Percentiles rank a stretch among this genome's conserved stretches.
phyloP scores from a whole-genome alignment of 2,329 filamentous ascomycete species.

The Gremmenia infestans region DNA sequence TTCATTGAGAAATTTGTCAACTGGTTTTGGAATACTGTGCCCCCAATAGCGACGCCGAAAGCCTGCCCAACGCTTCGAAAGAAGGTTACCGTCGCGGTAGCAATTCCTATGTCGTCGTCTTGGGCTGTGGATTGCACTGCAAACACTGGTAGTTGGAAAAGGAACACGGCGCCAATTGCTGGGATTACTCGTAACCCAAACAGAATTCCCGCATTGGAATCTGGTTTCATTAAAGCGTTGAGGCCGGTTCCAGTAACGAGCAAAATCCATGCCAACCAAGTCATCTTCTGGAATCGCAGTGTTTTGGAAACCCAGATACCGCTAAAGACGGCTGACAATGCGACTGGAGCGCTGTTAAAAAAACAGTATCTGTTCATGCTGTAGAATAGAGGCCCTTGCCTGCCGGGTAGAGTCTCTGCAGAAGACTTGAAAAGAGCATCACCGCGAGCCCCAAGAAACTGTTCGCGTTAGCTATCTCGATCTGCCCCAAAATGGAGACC shows the following conservation, averaged over 20 bases:
- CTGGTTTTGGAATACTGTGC: constrained; percentile 21
- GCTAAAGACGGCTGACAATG: constrained; percentile 4
- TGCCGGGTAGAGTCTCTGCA: constrained; percentile 10
- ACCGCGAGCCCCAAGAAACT: constrained; percentile 10
- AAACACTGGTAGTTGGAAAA: constrained; percentile 53
- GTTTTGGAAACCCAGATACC: constrained; percentile 4
- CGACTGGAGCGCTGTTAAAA: constrained; percentile 5
- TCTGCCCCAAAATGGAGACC: not conserved
- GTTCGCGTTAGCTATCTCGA: not conserved
- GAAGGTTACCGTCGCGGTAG: constrained; percentile 17
- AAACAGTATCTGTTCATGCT: not conserved
- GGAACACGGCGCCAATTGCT: constrained; percentile 12
- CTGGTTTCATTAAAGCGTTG: constrained; percentile 10
- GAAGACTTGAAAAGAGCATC: constrained; percentile 8
- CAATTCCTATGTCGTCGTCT: constrained; percentile 45
- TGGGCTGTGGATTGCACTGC: constrained; percentile 8
- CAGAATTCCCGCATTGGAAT: constrained; percentile 2
- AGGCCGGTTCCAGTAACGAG: constrained; percentile 53
- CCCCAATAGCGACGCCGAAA: constrained; percentile 27
- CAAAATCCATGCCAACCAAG: constrained; percentile 54
- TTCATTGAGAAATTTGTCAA: constrained; percentile 2
- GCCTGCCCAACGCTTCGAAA: constrained; percentile 26
- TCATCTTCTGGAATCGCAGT: constrained; percentile 25
- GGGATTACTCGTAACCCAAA: constrained; percentile 7
- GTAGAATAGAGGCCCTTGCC: not conserved